Base-by-base conservation (phyloP, 306 rosid species). In the Lagenaria siceraria region DNA sequence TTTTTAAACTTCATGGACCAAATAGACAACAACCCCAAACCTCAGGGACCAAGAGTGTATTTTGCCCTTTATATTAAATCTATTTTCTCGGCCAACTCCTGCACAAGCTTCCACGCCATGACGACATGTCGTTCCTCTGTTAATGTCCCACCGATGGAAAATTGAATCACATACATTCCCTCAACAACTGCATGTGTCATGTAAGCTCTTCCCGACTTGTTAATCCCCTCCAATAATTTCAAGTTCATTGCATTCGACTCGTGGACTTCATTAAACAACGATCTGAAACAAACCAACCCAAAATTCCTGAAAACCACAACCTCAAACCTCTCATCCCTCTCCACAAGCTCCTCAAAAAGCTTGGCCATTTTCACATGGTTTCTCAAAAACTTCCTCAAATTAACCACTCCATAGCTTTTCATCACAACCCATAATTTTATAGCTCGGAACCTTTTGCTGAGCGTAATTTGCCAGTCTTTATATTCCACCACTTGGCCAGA, bases 21-120 rank as follows among this genome's bases (percentile, higher is more conserved):
- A n/a, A n/a, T n/a, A n/a, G n/a, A n/a, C n/a, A n/a, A n/a, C n/a
- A n/a, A n/a, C n/a, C n/a, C n/a, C n/a, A n/a, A n/a, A n/a, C n/a
- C n/a, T n/a, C n/a, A n/a, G n/a, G n/a, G n/a, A n/a, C n/a, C n/a
- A n/a, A n/a, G n/a, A n/a, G n/a, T n/a, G n/a, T n/a, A n/a, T n/a
- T n/a, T n/a, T n/a, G n/a, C n/a, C n/a, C n/a, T n/a, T n/a, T n/a
- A n/a, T n/a, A n/a, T n/a, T n/a, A n/a, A n/a, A n/a, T n/a, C n/a
- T n/a, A n/a, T n/a, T n/a, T n/a, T n/a, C n/a, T n/a, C n/a, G n/a
- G 88, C 84, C 24, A 81, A 76, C 17, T 84, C 82, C 19, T 89
- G 88, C 31, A 89, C 86, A 65, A 78, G 42, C 46, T 84, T 89
- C 90, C 90, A 89, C 0, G 87, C 81, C 81, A 14, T 59, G 12